Base-by-base conservation (phyloP, 768 basidiomycete species). In the Naematelia aurantialba region DNA sequence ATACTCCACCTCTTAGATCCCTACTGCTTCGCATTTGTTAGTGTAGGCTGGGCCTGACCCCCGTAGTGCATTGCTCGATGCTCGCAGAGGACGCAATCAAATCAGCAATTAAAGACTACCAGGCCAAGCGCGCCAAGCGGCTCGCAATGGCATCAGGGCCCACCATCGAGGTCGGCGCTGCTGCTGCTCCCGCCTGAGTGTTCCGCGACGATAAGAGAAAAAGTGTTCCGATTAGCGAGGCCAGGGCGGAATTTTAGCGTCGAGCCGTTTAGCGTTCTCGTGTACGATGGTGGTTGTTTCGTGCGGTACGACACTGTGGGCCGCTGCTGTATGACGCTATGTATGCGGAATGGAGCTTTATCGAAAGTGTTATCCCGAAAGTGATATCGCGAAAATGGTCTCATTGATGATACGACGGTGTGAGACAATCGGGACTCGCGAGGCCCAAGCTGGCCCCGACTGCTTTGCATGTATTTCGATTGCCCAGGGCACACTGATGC, bases 21-120 rank as follows among this genome's bases (percentile, higher is more conserved):
- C 12, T 19, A 12, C 12, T 44, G 19, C 42, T 44, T 19, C 42
- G 12, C 12, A 44, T 12, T 44, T 12, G 42, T 19, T 44, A 19
- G 12, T 12, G 12, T 44, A 12, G 12, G 19, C 12, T 12, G 12
- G 42, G 42, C 19, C 42, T 12, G 42, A 44, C 42, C 42, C 42
- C 12, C 19, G 19, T 56, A 78, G 66, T 79, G 48, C 78, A 73
- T 53, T 75, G 63, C 73, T 61, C 74, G 87, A 89, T 97, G 88
- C 79, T 97, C 66, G 93, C 96, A 13, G 96, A 99, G 79, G 96
- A 99, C 77, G 96, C 96, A 58, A 99, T 99, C 78, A 90, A 75
- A 54, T 94, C 93, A 11, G 96, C 96, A 45, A 99, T 99, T 78
- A 89, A 90, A 68, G 88, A 98, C 76, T 98, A 98, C 80, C 85